Evolutionary conservation across 2,329 filamentous ascomycete genomes (phyloP).

Genomic region (Elsinoe batatas): DNA sequence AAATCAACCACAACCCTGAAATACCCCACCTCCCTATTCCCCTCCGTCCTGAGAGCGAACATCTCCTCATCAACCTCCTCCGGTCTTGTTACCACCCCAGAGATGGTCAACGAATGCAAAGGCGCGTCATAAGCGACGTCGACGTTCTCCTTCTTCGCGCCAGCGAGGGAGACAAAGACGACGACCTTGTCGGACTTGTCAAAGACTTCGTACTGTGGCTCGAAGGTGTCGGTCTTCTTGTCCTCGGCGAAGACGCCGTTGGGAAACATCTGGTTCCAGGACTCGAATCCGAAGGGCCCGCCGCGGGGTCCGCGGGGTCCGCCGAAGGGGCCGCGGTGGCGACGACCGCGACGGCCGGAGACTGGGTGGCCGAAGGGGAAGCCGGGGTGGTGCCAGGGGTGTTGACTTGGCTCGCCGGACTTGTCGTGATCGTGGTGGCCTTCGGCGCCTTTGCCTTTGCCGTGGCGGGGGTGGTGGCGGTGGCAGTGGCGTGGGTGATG

Average conservation of each 20-base stretch:
- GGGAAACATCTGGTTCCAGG: background rate
- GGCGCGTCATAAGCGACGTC: conserved; percentile 67
- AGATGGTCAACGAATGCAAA: conserved; percentile 53
- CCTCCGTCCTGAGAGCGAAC: conserved; percentile 51
- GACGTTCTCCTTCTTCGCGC: conserved; percentile 69
- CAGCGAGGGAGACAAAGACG: conserved; percentile 64
- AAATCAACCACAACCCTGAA: conserved; percentile 64
- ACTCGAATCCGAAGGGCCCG: conserved; percentile 8
- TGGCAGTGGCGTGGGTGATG: background rate
- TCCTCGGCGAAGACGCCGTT: conserved; percentile 32
- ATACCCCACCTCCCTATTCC: conserved; percentile 61
- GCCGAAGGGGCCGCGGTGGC: background rate
- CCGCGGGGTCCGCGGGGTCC: conserved; percentile 3
- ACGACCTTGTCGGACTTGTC: conserved; percentile 55
- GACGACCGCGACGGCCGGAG: conserved; percentile 9
- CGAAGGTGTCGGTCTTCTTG: conserved; percentile 36
- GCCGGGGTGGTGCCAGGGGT: background rate
- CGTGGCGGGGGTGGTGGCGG: background rate
- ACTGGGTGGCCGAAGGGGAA: conserved; percentile 6
- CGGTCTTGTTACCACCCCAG: conserved; percentile 63
- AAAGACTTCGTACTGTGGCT: conserved; percentile 63
- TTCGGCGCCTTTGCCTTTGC: conserved; percentile 9
- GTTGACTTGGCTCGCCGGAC: background rate
- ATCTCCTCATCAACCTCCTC: conserved; percentile 58
- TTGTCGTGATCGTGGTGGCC: background rate